These are phyloP conservation scores for Cryoendolithus antarcticus DNA, from an alignment of 2,329 filamentous ascomycete species.

Conservation along the genomic window DNA sequence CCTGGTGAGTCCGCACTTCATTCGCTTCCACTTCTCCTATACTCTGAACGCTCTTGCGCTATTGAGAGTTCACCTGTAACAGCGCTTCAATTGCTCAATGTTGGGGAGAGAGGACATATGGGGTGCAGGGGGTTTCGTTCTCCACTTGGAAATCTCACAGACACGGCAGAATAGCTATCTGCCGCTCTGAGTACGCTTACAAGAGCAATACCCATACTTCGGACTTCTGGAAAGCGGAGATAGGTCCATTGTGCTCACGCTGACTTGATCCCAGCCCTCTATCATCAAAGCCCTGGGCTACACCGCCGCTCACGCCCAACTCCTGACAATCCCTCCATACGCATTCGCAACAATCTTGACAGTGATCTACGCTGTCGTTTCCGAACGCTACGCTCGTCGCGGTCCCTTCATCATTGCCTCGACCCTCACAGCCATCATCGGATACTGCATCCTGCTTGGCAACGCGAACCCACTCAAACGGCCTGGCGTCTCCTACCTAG, in stretches of 20 bases:
- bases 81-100: too few species aligned
- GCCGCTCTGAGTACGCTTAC: too few species aligned
- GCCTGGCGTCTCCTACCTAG: constrained; percentile 27
- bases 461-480: constrained; percentile 27
- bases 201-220: too few species aligned
- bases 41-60: too few species aligned
- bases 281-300: constrained; percentile 50
- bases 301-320: constrained; percentile 34
- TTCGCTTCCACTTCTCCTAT: constrained; percentile 5
- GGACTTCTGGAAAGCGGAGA: too few species aligned
- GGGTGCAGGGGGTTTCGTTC: too few species aligned
- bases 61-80: too few species aligned
- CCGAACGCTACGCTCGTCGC: constrained; percentile 45
- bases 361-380: constrained; percentile 44
- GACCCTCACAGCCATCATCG: constrained; percentile 21
- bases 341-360: constrained; percentile 42
- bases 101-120: too few species aligned
- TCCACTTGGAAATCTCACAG: too few species aligned
- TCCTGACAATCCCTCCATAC: constrained; percentile 24
- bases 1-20: constrained; percentile 28
- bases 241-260: too few species aligned
- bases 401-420: constrained; percentile 53
- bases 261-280: constrained; percentile 29
- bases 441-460: constrained; percentile 27
- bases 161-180: too few species aligned